These are phyloP conservation scores for Pachysandra terminalis DNA, from an alignment of 164 flowering plant species.

Conservation along the genomic window DNA sequence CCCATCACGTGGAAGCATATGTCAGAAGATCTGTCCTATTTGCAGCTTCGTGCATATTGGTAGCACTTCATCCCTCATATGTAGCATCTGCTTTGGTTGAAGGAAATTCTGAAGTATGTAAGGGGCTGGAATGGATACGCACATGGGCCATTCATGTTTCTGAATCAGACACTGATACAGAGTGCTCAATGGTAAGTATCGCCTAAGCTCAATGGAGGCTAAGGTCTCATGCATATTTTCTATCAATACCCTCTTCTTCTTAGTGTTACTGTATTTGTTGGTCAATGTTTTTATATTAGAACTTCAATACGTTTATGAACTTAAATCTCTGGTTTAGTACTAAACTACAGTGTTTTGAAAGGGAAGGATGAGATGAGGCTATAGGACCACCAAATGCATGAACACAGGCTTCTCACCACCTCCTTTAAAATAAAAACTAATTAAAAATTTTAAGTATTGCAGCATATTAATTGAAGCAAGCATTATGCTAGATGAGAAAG, in stretches of 20 bases:
- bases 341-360: too few relatives aligned
- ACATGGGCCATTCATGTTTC: conserved; percentile 71
- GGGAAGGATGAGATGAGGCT: too few relatives aligned
- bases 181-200: conserved; percentile 70
- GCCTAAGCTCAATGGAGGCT: not conserved
- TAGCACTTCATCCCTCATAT: conserved; percentile 85
- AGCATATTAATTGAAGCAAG: too few relatives aligned
- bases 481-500: too few relatives aligned
- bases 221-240: not conserved
- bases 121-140: conserved; percentile 94
- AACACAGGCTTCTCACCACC: too few relatives aligned
- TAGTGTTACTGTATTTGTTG: not conserved
- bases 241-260: not conserved
- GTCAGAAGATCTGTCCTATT: conserved; percentile 88
- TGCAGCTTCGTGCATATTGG: conserved; percentile 71
- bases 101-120: conserved; percentile 64
- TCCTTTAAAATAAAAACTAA: too few relatives aligned
- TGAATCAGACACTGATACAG: conserved; percentile 82
- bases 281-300: not conserved
- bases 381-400: too few relatives aligned
- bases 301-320: not conserved
- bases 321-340: too few relatives aligned
- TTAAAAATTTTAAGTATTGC: too few relatives aligned
- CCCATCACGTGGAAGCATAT: conserved; percentile 76
- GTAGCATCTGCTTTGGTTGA: conserved; percentile 72